These are phyloP conservation scores for Rhizomucor pusillus DNA, from an alignment of 371 early-diverging fungal genomes.

Conservation along the genomic window DNA sequence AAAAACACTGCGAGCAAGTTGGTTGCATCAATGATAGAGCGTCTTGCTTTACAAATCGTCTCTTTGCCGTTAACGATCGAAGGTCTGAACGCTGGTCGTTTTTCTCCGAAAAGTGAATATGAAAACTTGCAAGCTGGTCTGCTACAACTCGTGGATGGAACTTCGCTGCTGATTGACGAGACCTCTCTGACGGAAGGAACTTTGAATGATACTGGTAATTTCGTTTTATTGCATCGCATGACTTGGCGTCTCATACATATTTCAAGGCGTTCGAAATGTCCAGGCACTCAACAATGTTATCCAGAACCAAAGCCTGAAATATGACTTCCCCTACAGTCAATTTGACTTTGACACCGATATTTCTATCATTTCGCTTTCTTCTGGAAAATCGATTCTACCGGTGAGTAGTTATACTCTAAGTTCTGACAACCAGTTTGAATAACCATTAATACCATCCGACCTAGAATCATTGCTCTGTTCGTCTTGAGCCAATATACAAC, in stretches of 20 bases:
- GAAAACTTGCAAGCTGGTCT: conserved; percentile 55
- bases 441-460: background rate
- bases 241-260: background rate
- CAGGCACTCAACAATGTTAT: conserved; percentile 55
- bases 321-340: conserved; percentile 60
- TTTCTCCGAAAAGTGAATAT: conserved; percentile 51
- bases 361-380: conserved; percentile 47
- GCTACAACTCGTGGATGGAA: conserved; percentile 57
- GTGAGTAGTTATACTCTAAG: conserved; percentile 31
- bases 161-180: conserved; percentile 58
- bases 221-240: background rate
- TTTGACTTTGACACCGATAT: conserved; percentile 63
- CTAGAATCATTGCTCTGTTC: conserved; percentile 50
- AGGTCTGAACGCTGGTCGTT: conserved; percentile 44
- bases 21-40: conserved; percentile 23
- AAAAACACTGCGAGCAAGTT: conserved; percentile 16
- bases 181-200: conserved; percentile 62
- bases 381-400: conserved; percentile 56
- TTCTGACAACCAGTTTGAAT: conserved; percentile 6
- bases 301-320: conserved; percentile 51
- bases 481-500: conserved; percentile 21
- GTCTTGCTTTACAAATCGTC: conserved; percentile 45
- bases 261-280: conserved; percentile 58
- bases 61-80: conserved; percentile 50
- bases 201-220: conserved; percentile 50